Evolutionary conservation across 1,284 basidiomycete genomes (phyloP).

Genomic region (Leccinum insolens): DNA sequence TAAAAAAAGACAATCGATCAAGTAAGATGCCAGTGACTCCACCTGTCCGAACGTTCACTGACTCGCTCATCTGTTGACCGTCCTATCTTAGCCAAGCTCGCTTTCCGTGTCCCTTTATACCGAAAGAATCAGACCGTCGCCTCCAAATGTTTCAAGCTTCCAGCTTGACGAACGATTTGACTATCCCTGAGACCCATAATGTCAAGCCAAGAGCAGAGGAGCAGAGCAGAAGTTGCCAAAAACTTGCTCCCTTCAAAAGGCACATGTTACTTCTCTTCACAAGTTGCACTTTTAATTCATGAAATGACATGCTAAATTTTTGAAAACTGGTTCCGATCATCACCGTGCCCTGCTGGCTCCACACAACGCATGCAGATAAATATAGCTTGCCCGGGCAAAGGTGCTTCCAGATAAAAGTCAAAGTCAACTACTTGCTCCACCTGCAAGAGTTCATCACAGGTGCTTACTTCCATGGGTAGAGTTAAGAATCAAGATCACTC

Average conservation of each 20-base stretch:
- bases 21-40: background rate
- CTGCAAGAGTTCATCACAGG: background rate
- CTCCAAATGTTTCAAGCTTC: background rate
- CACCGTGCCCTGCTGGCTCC: no score
- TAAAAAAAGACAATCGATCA: background rate
- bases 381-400: no score
- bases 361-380: no score
- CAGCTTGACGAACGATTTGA: background rate
- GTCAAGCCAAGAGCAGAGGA: no score
- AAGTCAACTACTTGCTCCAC: no score
- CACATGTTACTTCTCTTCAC: no score
- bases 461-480: background rate
- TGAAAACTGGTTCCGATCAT: background rate
- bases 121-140: background rate
- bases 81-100: background rate
- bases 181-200: no score
- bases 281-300: no score
- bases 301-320: background rate
- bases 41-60: background rate
- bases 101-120: background rate
- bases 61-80: background rate
- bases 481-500: constrained; percentile 22
- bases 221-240: no score
- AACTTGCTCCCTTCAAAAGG: no score
- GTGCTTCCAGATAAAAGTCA: no score